Base-by-base conservation (phyloP, 2,329 filamentous ascomycete genomes). In the Fusarium tjaetaba region DNA sequence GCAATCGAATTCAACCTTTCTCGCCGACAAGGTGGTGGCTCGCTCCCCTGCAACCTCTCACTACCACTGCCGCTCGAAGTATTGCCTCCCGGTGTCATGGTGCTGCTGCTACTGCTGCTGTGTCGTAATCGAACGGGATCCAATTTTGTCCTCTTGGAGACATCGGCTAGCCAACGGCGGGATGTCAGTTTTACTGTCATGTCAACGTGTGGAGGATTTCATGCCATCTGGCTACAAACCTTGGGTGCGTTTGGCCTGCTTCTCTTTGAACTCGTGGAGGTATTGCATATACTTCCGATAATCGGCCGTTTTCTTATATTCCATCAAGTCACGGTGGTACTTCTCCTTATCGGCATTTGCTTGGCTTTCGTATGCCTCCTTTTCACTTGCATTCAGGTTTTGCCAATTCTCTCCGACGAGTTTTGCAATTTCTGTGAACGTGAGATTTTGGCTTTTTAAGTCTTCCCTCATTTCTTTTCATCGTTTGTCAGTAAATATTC, bases 341-440 rank as follows among this genome's bases (percentile, higher is more conserved):
- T 88, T 92, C 74, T 95, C 93, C 81, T 96, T 96, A 32, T 92
- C 91, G 22, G 87, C 82, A 67, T 91, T 91, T 30, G 93, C 93
- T 78, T 93, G 90, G 43, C 87, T 88, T 80, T 96, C 93, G 75
- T 89, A 96, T 0, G 88, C 86, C 78, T 94, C 93, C 77, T 93
- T 93, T 74, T 93, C 91, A 2, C 85, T 82, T 2, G 89, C 86
- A 4, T 89, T 85, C 14, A 96, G 82, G 59, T 89, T 91, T 79
- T 96, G 93, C 93, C 93, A 96, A 78, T 93, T 90, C 78, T 96
- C 93, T 11, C 93, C 93, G 2, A 95, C 93, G 2, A 94, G 84
- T 78, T 95, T 95, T 16, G 93, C 93, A 71, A 96, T 95, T 77
- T 95, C 93, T 4, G 93, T 95, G 76, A 96, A 96, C 2, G 91